phyloP scores from a whole-genome alignment of 306 rosid species.

The Trichosanthes cucumerina region DNA sequence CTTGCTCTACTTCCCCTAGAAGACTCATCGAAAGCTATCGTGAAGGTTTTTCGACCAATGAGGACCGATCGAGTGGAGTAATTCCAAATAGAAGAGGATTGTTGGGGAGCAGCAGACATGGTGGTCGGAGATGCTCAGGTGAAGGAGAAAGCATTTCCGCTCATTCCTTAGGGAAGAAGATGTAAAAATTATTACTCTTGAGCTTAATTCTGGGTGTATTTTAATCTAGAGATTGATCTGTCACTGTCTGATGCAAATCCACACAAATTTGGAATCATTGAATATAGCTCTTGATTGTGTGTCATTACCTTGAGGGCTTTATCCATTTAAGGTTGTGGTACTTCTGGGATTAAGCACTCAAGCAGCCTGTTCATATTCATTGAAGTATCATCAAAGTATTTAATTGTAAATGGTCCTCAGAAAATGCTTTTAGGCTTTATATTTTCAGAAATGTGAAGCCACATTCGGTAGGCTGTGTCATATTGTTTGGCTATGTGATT shows the following conservation, averaged over 20 bases:
- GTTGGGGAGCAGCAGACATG: no score
- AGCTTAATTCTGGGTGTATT: neutral
- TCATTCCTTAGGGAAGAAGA: no score
- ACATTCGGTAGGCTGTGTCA: neutral
- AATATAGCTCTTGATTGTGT: neutral
- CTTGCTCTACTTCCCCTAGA: no score
- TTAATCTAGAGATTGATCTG: neutral
- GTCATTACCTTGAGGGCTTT: neutral
- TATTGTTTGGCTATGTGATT: neutral
- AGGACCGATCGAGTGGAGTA: no score
- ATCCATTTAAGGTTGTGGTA: neutral
- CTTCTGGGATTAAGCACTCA: neutral
- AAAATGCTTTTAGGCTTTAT: neutral
- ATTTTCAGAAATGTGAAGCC: neutral
- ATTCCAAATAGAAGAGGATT: no score
- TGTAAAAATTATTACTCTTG: no score
- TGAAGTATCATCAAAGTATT: neutral
- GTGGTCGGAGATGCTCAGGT: no score
- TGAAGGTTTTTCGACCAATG: no score
- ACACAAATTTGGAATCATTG: neutral
- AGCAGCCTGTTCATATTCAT: neutral
- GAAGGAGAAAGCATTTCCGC: no score
- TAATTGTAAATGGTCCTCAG: slow-evolving; percentile 1
- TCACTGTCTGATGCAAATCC: neutral
- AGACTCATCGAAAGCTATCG: no score